Evolutionary conservation across 345 rosid genomes (phyloP), one percentile per base, ranked within the genome.

Genomic region (Citrus trifoliata): DNA sequence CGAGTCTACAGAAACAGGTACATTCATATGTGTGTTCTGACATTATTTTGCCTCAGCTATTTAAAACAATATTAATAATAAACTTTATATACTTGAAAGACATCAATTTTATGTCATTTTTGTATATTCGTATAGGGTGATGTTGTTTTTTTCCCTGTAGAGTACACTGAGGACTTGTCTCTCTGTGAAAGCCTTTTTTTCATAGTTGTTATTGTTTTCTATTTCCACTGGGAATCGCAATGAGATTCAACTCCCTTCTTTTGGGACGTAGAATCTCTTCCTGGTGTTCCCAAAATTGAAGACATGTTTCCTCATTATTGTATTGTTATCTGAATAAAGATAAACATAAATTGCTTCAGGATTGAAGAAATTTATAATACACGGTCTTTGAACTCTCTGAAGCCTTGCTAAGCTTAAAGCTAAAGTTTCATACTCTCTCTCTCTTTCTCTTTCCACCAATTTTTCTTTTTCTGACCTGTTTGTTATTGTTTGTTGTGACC

Each of bases 1-100:
- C 93, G 85, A 79, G 89, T 89, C 48, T 94, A 91, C 88, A 88
- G 84, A 85, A 89, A 90, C 87, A 89, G 99, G 99, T 96, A 73
- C 48, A 12, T 53, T 53, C 48, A 25, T 53, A 76, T 72, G 38
- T 73, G 68, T 53, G 10, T 63, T 71, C 38, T 24, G 55, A 38
- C 58, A 21, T 70, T 67, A 33, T 46, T 21, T 67, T 60, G 27
- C 51, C 10, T 21, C 24, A 40, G 61, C 6, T 27, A 67, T 18
- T 33, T 64, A 53, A 19, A 53, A 18, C 22, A 53, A 6, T 71
- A 71, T 55, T 55, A 22, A 10, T 55, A 19, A 19, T 9, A 2
- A 19, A 70, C 4, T 55, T 22, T 71, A 32, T 55, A 22, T 53
- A 2, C 55, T 4, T 32, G 60, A 30, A 71, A 48, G 74, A 48